Percentiles rank a stretch among this genome's conserved stretches.
These are phyloP conservation scores for Coniella vitis DNA, from an alignment of 2,329 filamentous ascomycete species.

Conservation along the genomic window DNA sequence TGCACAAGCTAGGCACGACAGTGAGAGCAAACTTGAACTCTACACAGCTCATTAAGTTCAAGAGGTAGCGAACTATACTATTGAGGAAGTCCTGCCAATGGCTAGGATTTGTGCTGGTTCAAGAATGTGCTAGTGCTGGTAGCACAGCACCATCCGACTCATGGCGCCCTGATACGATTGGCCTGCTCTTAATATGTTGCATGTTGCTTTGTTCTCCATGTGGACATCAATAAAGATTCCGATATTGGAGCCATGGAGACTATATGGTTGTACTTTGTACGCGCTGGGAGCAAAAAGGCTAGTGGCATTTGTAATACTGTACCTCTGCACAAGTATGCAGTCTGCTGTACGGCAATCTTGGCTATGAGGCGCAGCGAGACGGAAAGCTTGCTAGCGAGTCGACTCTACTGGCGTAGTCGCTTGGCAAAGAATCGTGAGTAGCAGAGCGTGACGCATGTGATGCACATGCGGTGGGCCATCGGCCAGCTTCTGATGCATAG, in stretches of 20 bases:
- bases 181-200: too few relatives aligned
- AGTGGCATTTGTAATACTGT: neutral
- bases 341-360: neutral
- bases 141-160: too few relatives aligned
- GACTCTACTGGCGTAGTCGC: neutral
- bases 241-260: too few relatives aligned
- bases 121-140: too few relatives aligned
- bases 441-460: neutral
- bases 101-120: too few relatives aligned
- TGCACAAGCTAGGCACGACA: slow-evolving; percentile 77
- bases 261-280: neutral
- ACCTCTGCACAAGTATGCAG: neutral
- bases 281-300: too few relatives aligned
- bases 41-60: slow-evolving; percentile 29
- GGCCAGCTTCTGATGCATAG: too few relatives aligned
- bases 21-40: slow-evolving; percentile 65
- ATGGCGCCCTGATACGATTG: too few relatives aligned
- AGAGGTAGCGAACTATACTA: slow-evolving; percentile 6
- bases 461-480: too few relatives aligned
- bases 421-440: neutral
- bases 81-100: neutral
- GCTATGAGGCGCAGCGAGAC: neutral
- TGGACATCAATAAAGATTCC: too few relatives aligned
- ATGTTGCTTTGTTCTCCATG: too few relatives aligned
- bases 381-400: neutral